Percentiles rank a stretch among this genome's conserved stretches.
phyloP scores from a whole-genome alignment of 257 asterid genomes.

The Gardenia jasminoides region DNA sequence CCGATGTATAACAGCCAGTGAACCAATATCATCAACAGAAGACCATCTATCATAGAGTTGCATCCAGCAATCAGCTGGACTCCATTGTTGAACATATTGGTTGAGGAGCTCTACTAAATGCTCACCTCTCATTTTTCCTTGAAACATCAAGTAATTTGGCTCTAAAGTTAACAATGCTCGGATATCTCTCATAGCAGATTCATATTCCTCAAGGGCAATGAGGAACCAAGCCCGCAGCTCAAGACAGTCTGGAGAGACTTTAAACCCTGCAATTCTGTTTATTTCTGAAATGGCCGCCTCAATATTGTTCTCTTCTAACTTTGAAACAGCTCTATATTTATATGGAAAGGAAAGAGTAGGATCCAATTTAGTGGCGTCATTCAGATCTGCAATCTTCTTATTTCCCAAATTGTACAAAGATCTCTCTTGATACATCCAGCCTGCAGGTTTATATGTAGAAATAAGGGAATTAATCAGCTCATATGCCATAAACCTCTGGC shows the following conservation, averaged over 20 bases:
- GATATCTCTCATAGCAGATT: slow-evolving; percentile 44
- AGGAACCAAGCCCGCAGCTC: slow-evolving; percentile 49
- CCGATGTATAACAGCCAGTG: slow-evolving; percentile 46
- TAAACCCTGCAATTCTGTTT: slow-evolving; percentile 41
- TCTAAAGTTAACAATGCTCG: slow-evolving; percentile 48
- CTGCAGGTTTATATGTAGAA: slow-evolving; percentile 32
- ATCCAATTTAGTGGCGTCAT: slow-evolving; percentile 47
- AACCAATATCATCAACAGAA: slow-evolving; percentile 53
- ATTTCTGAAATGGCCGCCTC: slow-evolving; percentile 43
- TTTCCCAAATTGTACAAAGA: slow-evolving; percentile 43
- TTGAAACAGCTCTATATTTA: slow-evolving; percentile 42
- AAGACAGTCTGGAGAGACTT: slow-evolving; percentile 47
- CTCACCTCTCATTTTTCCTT: slow-evolving; percentile 46
- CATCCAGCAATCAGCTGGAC: slow-evolving; percentile 61
- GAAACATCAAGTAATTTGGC: slow-evolving; percentile 46
- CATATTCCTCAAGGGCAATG: slow-evolving; percentile 43
- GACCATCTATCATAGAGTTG: slow-evolving; percentile 52
- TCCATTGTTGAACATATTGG: slow-evolving; percentile 38
- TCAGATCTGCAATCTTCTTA: slow-evolving; percentile 37
- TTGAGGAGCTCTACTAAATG: slow-evolving; percentile 42
- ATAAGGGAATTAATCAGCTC: slow-evolving; percentile 36
- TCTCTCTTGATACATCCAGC: slow-evolving; percentile 56
- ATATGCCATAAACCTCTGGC: slow-evolving; percentile 34
- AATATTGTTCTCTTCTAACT: slow-evolving; percentile 39
- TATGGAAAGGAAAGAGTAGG: slow-evolving; percentile 49